A percentile compares a stretch with the other conserved stretches of the same genome.
Conservation (phyloP, 768 basidiomycete genomes). For the Plicaturopsis crispa region DNA sequence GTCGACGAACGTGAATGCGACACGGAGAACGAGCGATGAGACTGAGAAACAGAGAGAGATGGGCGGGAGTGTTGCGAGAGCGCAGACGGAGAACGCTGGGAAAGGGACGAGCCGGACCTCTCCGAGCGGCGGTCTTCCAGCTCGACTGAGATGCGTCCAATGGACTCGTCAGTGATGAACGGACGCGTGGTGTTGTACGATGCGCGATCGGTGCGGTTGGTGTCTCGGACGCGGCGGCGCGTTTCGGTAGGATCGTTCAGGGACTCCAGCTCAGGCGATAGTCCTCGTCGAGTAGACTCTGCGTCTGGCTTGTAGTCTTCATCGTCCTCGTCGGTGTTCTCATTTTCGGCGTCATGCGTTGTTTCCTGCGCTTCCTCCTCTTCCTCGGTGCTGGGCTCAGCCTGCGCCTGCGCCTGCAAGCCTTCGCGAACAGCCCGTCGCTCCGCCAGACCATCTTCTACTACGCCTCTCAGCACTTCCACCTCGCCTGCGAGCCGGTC, state of each 20-base stretch:
- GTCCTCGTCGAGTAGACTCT: no score
- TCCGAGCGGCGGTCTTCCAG: slow-evolving; percentile 60
- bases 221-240: no score
- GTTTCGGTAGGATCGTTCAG: no score
- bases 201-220: no score
- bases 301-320: slow-evolving; percentile 11
- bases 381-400: slow-evolving; percentile 11
- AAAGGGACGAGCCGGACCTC: no score
- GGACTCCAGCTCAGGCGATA: no score
- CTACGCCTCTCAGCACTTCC: slow-evolving; percentile 76
- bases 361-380: neutral
- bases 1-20: slow-evolving; percentile 5
- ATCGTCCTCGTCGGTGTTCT: slow-evolving; percentile 8
- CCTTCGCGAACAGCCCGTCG: slow-evolving; percentile 44
- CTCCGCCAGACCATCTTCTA: slow-evolving; percentile 81
- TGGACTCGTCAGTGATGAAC: slow-evolving; percentile 38
- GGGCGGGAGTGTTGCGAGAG: no score
- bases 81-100: no score
- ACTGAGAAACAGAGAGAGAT: no score
- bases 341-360: no score
- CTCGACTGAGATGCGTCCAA: slow-evolving; percentile 58
- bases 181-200: no score
- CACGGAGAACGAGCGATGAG: no score
- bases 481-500: slow-evolving; percentile 81
- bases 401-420: slow-evolving; percentile 1